Percentiles rank a stretch among this genome's conserved stretches.
Evolutionary conservation across 1,284 basidiomycete genomes (phyloP).

Genomic region (Athelia psychrophila): DNA sequence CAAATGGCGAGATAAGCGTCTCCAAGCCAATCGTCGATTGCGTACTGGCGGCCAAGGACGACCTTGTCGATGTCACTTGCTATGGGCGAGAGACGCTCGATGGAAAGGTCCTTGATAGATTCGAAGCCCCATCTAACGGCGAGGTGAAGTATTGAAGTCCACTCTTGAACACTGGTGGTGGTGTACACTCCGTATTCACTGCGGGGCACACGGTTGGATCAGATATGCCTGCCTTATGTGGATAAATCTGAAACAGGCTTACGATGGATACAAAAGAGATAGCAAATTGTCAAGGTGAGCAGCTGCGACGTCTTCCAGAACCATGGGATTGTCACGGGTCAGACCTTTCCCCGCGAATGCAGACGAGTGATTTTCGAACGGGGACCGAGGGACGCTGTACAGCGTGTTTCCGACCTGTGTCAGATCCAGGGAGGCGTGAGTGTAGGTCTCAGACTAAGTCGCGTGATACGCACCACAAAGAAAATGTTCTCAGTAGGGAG

Average conservation of each 20-base stretch:
- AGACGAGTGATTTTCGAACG: constrained; percentile 15
- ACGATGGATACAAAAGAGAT: neutral
- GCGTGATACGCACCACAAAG: too few relatives aligned
- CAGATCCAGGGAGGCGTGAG: too few relatives aligned
- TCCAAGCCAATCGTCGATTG: neutral
- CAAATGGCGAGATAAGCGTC: neutral
- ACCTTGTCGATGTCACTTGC: neutral
- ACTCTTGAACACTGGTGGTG: neutral
- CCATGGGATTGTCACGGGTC: neutral
- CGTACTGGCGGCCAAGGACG: neutral
- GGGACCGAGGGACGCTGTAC: constrained; percentile 15
- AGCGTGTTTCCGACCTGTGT: constrained; percentile 10
- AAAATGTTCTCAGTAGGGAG: too few relatives aligned
- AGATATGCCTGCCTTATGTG: neutral
- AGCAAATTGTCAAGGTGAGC: neutral
- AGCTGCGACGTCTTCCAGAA: neutral
- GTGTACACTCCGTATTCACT: neutral
- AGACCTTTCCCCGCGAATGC: constrained; percentile 6
- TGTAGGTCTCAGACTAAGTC: too few relatives aligned
- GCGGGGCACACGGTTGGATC: neutral
- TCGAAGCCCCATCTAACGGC: neutral
- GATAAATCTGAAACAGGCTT: neutral
- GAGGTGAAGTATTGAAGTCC: neutral
- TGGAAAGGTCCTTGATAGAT: neutral
- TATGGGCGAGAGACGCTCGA: neutral